A percentile compares a stretch with the other conserved stretches of the same genome.
These are phyloP conservation scores for Huntiella omanensis DNA, from an alignment of 2,329 filamentous ascomycete species.

Conservation along the genomic window DNA sequence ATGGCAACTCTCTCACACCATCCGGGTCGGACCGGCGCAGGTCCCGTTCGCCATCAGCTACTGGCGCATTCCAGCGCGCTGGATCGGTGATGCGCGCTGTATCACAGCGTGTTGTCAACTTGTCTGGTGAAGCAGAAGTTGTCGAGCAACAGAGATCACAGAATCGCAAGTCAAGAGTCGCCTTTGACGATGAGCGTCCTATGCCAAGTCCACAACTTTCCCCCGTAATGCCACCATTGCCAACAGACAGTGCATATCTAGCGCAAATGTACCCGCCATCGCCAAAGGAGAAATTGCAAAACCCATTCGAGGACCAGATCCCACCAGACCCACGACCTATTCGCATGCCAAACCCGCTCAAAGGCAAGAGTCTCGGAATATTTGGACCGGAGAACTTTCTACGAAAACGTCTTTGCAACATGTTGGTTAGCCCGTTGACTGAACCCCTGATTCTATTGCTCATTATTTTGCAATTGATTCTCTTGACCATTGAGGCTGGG, in stretches of 20 bases:
- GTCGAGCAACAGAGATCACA: slow-evolving; percentile 53
- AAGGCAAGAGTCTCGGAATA: slow-evolving; percentile 68
- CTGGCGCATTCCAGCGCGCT: slow-evolving; percentile 47
- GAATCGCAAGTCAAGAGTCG: slow-evolving; percentile 39
- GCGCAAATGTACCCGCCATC: slow-evolving; percentile 23
- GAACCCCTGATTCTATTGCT: slow-evolving; percentile 74
- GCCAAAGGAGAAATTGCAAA: slow-evolving; percentile 7
- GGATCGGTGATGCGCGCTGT: slow-evolving; percentile 66
- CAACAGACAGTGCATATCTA: slow-evolving; percentile 32
- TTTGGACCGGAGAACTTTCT: slow-evolving; percentile 64
- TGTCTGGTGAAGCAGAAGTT: slow-evolving; percentile 79
- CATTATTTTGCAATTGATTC: slow-evolving; percentile 70
- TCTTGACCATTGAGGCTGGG: slow-evolving; percentile 72
- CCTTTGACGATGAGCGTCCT: slow-evolving; percentile 32
- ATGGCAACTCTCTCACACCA: slow-evolving; percentile 36
- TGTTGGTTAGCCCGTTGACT: slow-evolving; percentile 69
- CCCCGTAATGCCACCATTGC: slow-evolving; percentile 12
- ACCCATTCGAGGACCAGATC: slow-evolving; percentile 10
- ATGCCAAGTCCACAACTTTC: slow-evolving; percentile 19
- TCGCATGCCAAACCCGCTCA: slow-evolving; percentile 49
- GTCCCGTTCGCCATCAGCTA: slow-evolving; percentile 44
- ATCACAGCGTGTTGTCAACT: slow-evolving; percentile 93
- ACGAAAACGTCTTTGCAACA: slow-evolving; percentile 56
- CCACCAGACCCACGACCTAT: slow-evolving; percentile 12
- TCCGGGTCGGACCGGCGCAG: slow-evolving; percentile 26